A percentile compares a stretch with the other conserved stretches of the same genome.
phyloP scores from a whole-genome alignment of 2,329 filamentous ascomycete species.

The Aspergillus pseudoglaucus region DNA sequence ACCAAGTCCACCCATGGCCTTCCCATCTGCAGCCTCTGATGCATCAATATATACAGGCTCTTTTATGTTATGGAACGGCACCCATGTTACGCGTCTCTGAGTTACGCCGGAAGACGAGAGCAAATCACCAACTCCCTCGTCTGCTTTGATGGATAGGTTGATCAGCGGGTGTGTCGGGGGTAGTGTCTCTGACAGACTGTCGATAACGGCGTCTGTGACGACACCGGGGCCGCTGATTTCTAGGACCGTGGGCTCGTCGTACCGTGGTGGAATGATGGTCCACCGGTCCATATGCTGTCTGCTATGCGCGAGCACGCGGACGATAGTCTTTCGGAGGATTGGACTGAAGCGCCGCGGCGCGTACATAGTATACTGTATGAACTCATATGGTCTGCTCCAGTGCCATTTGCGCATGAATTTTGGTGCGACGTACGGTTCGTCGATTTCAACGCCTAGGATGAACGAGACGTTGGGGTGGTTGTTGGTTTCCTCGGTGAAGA shows the following conservation, averaged over 20 bases:
- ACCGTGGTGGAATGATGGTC: slow-evolving; percentile 10
- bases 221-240: slow-evolving; percentile 29
- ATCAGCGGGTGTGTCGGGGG: slow-evolving; percentile 21
- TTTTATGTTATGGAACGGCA: slow-evolving; percentile 24
- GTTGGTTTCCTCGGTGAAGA: slow-evolving; percentile 6
- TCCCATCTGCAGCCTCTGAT: slow-evolving; percentile 31
- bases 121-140: slow-evolving; percentile 18
- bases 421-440: slow-evolving; percentile 28
- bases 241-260: slow-evolving; percentile 22
- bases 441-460: slow-evolving; percentile 29
- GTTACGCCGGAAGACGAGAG: neutral
- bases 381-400: slow-evolving; percentile 28
- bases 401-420: slow-evolving; percentile 27
- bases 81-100: slow-evolving; percentile 26
- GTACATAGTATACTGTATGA: slow-evolving; percentile 31
- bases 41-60: slow-evolving; percentile 21
- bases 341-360: slow-evolving; percentile 31
- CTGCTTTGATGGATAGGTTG: slow-evolving; percentile 15
- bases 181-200: slow-evolving; percentile 22
- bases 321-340: slow-evolving; percentile 23
- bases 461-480: slow-evolving; percentile 22
- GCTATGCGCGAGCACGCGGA: slow-evolving; percentile 26
- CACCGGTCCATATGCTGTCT: slow-evolving; percentile 17
- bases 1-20: slow-evolving; percentile 75
- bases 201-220: slow-evolving; percentile 29